These are phyloP conservation scores for Beauveria medogensis DNA, from an alignment of 2,329 filamentous ascomycete genomes.

Conservation along the genomic window DNA sequence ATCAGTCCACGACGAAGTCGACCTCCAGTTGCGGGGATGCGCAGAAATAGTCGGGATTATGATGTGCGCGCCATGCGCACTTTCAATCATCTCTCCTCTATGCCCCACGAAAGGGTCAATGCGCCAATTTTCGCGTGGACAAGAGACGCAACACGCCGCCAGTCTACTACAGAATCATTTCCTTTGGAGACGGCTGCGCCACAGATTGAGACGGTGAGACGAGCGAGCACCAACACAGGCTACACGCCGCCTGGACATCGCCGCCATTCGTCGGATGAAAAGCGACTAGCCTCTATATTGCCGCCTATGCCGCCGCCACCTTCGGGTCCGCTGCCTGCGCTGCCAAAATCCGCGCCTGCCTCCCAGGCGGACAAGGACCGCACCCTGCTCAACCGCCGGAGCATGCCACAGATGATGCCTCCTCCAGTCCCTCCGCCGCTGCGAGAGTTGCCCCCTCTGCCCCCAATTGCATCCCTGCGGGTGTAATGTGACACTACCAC, in stretches of 20 bases:
- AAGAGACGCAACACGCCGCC: background rate
- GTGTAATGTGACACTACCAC: background rate
- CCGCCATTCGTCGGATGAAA: conserved; percentile 8
- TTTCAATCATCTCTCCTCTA: background rate
- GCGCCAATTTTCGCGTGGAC: conserved; percentile 3
- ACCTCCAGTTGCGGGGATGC: background rate
- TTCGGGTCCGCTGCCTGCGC: conserved; percentile 23
- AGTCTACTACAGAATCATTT: background rate
- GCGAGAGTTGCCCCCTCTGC: conserved; percentile 46
- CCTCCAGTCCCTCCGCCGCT: conserved; percentile 48
- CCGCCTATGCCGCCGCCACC: conserved; percentile 21
- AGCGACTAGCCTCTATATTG: background rate
- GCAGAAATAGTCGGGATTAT: background rate
- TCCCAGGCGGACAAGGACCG: conserved; percentile 18
- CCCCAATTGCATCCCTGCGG: conserved; percentile 20
- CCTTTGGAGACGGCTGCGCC: background rate
- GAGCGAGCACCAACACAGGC: background rate
- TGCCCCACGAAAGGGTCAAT: background rate
- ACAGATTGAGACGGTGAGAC: background rate
- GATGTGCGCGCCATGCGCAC: background rate
- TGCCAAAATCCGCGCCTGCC: conserved; percentile 20
- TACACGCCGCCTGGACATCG: background rate
- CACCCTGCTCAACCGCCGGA: conserved; percentile 31
- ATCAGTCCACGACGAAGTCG: conserved; percentile 5
- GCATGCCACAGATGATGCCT: conserved; percentile 40